These are phyloP conservation scores for Saturnispora bothae DNA, from an alignment of 805 yeast genomes.

Conservation along the genomic window DNA sequence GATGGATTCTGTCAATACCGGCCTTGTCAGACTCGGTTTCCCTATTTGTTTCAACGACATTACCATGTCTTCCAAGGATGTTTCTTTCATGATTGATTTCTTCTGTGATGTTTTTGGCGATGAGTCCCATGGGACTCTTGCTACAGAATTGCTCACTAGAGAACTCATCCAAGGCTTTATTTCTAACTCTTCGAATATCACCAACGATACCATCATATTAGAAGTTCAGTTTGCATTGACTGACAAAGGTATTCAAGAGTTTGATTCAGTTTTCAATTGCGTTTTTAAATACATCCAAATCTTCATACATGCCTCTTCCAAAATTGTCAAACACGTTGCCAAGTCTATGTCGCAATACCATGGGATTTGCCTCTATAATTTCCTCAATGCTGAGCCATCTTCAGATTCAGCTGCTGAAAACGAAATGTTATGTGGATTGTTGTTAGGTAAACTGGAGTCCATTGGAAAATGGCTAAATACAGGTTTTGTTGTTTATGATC, in stretches of 20 bases:
- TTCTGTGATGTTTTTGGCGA: constrained; percentile 58
- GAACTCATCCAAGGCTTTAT: constrained; percentile 30
- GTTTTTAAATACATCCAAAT: constrained; percentile 27
- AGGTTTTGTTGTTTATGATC: constrained; percentile 29
- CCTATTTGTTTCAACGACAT: constrained; percentile 12
- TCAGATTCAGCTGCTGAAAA: constrained; percentile 39
- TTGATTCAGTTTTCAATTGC: constrained; percentile 26
- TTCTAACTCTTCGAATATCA: constrained; percentile 27
- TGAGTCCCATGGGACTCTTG: constrained; percentile 44
- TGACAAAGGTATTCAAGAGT: constrained; percentile 31
- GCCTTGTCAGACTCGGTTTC: constrained; percentile 23
- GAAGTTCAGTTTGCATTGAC: constrained; percentile 43
- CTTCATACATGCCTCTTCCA: constrained; percentile 9
- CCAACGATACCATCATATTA: constrained; percentile 21
- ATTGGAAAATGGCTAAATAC: constrained; percentile 33
- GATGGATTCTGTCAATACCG: constrained; percentile 16
- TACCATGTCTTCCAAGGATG: constrained; percentile 15
- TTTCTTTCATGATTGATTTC: constrained; percentile 26
- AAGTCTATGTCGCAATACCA: constrained; percentile 37
- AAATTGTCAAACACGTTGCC: constrained; percentile 24
- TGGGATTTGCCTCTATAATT: constrained; percentile 36
- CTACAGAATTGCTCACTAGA: constrained; percentile 27
- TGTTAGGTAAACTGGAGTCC: constrained; percentile 29
- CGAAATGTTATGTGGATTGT: constrained; percentile 28
- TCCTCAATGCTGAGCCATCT: constrained; percentile 30